Evolutionary conservation across 768 basidiomycete species (phyloP).

Genomic region (Phlegmacium glaucopus): DNA sequence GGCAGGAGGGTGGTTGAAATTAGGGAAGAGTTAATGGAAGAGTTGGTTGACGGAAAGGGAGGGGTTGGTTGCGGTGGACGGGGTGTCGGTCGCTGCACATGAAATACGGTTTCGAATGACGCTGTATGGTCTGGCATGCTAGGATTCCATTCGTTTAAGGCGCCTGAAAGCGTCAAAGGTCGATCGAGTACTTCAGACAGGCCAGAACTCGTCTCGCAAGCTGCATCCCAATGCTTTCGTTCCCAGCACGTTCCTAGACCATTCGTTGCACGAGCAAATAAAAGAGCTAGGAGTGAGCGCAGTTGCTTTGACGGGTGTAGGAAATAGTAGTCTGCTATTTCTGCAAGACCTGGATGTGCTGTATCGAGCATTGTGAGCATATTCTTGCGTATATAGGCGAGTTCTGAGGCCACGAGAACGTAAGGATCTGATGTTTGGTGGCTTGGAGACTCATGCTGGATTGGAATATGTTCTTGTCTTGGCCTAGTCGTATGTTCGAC

Average conservation of each 20-base stretch:
- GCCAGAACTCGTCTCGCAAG: slow-evolving; percentile 52
- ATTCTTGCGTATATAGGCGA: slow-evolving; percentile 64
- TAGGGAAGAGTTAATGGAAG: slow-evolving; percentile 20
- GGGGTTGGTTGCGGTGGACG: slow-evolving; percentile 30
- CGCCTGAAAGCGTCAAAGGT: slow-evolving; percentile 74
- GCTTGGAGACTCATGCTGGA: slow-evolving; percentile 20
- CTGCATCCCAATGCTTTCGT: slow-evolving; percentile 55
- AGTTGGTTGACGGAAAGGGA: slow-evolving; percentile 16
- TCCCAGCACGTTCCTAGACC: slow-evolving; percentile 73
- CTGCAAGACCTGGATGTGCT: slow-evolving; percentile 82
- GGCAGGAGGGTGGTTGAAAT: slow-evolving; percentile 58
- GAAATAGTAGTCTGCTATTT: slow-evolving; percentile 93
- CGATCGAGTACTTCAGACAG: slow-evolving; percentile 63
- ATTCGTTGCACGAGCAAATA: slow-evolving; percentile 91
- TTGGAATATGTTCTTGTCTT: slow-evolving; percentile 26
- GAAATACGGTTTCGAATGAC: slow-evolving; percentile 61
- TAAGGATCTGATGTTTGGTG: slow-evolving; percentile 57
- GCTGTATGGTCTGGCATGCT: slow-evolving; percentile 75
- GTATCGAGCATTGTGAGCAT: slow-evolving; percentile 80
- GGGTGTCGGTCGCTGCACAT: slow-evolving; percentile 39
- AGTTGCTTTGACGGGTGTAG: slow-evolving; percentile 86
- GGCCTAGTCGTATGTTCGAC: slow-evolving; percentile 24
- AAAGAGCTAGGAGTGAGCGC: slow-evolving; percentile 82
- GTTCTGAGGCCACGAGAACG: slow-evolving; percentile 66
- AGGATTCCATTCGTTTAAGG: slow-evolving; percentile 90